phyloP scores from a whole-genome alignment of 345 rosid species.

The Physaria fendleri region DNA sequence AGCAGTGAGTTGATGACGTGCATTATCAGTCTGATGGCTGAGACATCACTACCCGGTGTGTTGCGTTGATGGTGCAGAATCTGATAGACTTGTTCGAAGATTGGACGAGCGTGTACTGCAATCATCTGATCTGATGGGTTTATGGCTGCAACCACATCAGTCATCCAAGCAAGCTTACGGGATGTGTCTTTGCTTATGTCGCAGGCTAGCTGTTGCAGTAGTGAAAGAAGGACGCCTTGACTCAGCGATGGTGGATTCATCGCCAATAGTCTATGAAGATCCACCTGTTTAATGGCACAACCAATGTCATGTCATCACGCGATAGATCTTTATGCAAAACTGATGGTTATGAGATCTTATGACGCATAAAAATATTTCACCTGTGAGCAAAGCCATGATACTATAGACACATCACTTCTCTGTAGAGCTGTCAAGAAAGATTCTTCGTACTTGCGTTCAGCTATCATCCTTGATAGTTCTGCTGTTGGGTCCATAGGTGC shows the following conservation, averaged over 20 bases:
- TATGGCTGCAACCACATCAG: constrained; percentile 66
- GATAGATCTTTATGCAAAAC: neutral
- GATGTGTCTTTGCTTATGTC: constrained; percentile 61
- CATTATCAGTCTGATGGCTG: constrained; percentile 54
- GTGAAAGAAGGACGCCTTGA: constrained; percentile 82
- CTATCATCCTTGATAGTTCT: constrained; percentile 58
- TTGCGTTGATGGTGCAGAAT: constrained; percentile 47
- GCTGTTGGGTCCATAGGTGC: constrained; percentile 63
- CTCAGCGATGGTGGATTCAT: constrained; percentile 60
- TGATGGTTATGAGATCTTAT: neutral
- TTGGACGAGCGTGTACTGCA: constrained; percentile 49
- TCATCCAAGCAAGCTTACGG: constrained; percentile 72
- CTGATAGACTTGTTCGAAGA: constrained; percentile 74
- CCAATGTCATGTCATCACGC: neutral
- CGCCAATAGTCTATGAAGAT: constrained; percentile 46
- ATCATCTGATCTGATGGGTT: constrained; percentile 69
- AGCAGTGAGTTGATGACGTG: constrained; percentile 68
- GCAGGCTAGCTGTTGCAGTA: constrained; percentile 78
- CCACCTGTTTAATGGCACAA: constrained; percentile 51
- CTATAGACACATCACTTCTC: constrained; percentile 74
- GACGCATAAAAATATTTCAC: constrained; percentile 15
- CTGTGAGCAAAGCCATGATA: constrained; percentile 91
- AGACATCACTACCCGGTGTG: constrained; percentile 43
- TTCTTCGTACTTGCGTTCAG: constrained; percentile 70
- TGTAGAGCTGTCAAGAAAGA: constrained; percentile 68